Evolutionary conservation across 768 basidiomycete genomes (phyloP), one percentile per base, ranked within the genome.

Genomic region (Paxillus rubicundulus): DNA sequence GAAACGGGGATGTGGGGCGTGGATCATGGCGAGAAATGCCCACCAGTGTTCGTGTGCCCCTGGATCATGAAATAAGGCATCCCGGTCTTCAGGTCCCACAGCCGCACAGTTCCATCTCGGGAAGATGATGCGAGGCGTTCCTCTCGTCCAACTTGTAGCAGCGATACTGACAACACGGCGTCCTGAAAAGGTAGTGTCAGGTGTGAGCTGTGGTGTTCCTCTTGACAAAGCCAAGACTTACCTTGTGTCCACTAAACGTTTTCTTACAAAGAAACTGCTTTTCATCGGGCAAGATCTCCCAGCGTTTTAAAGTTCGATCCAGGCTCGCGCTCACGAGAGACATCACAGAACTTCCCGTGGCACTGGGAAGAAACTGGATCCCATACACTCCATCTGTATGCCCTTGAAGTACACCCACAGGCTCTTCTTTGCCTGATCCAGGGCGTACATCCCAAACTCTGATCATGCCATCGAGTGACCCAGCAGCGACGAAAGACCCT

Each of bases 381-480:
- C 48, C 53, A 37, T 69, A 69, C 9, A 69, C 70, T 1, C 65
- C 63, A 28, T 71, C 65, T 32, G 54, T 55, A 44, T 71, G 70
- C 2, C 65, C 68, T 30, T 55, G 55, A 21, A 71, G 57, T 28
- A 50, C 30, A 38, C 57, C 52, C 36, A 67, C 56, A 9, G 67
- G 67, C 5, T 45, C 49, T 5, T 53, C 49, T 16, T 17, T 48
- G 24, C 69, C 64, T n/a, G 54, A 54, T 12, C 74, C 78, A 4
- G 72, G 74, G 40, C 66, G 60, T 48, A 76, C 66, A 53, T 80
- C 73, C 81, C 81, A 82, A 12, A 82, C 69, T 47, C 81, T 72
- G 28, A 82, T 69, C 50, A 74, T 67, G 20, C 76, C 76, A 59
- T 82, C 80, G n/a, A 82, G 71, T 30, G 72, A 72, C 9, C 80